Percentiles rank a stretch among this genome's conserved stretches.
These are phyloP conservation scores for Fusarium pseudoanthophilum DNA, from an alignment of 2,329 filamentous ascomycete genomes.

Conservation along the genomic window DNA sequence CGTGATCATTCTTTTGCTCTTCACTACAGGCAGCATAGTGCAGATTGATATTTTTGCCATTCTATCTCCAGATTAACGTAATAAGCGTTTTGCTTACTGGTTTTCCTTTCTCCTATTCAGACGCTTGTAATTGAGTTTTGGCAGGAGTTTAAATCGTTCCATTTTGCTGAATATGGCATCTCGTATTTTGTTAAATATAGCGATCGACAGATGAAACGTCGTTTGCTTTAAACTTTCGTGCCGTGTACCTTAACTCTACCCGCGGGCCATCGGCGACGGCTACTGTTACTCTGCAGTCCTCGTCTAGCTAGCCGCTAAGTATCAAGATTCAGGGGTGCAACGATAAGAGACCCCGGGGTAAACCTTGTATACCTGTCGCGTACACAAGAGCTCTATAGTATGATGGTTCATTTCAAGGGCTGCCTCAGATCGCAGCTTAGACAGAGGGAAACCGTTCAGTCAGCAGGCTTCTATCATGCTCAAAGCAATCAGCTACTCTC, in stretches of 20 bases:
- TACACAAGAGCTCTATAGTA: fast-evolving
- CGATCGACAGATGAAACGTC: neutral
- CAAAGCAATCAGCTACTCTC: neutral
- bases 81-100: neutral
- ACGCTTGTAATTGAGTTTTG: fast-evolving
- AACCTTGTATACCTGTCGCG: too few species aligned
- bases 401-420: too few species aligned
- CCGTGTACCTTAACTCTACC: neutral
- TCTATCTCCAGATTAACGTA: fast-evolving
- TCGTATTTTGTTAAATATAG: neutral
- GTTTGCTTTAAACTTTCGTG: neutral
- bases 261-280: too few species aligned
- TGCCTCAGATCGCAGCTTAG: fast-evolving
- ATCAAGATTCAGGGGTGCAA: neutral
- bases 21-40: fast-evolving
- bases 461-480: fast-evolving
- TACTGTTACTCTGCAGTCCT: neutral
- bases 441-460: neutral
- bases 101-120: neutral
- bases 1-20: constrained; percentile 28
- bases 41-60: fast-evolving
- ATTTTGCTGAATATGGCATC: neutral
- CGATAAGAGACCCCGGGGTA: too few species aligned
- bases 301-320: too few species aligned
- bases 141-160: neutral